Conservation (phyloP, 139 green algal species). For the Gonium pectorale region DNA sequence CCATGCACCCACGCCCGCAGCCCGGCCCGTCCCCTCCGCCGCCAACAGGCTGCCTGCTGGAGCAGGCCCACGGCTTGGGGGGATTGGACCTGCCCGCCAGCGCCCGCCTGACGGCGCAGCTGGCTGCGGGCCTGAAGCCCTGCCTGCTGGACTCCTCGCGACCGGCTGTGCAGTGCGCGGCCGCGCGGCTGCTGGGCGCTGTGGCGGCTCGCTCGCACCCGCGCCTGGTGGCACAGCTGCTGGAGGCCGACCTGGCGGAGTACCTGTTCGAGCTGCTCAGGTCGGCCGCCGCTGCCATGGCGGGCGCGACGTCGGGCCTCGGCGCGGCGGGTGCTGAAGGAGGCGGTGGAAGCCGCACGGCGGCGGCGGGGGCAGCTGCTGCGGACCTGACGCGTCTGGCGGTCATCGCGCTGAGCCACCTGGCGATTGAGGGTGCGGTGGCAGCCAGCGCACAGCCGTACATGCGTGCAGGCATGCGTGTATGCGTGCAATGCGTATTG, state of each 20-base stretch:
- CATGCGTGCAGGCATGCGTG: too few relatives aligned
- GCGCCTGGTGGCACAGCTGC: slow-evolving; percentile 11
- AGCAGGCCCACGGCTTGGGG: not conserved
- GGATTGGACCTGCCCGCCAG: slow-evolving; percentile 19
- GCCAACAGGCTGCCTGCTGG: not conserved
- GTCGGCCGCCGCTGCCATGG: not conserved
- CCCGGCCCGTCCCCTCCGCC: too few relatives aligned
- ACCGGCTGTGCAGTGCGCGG: not conserved
- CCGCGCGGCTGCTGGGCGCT: not conserved
- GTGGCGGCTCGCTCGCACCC: not conserved
- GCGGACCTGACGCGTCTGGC: not conserved
- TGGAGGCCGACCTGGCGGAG: not conserved
- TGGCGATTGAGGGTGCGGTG: slow-evolving; percentile 5
- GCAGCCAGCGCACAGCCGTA: too few relatives aligned
- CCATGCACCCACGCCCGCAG: too few relatives aligned
- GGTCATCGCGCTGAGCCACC: slow-evolving; percentile 16
- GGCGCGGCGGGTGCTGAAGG: not conserved
- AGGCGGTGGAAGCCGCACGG: not conserved
- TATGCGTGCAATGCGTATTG: too few relatives aligned
- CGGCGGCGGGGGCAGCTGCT: not conserved
- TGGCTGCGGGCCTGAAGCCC: slow-evolving; percentile 26
- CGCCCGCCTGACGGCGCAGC: not conserved
- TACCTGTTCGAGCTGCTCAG: slow-evolving; percentile 35
- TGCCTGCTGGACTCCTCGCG: slow-evolving; percentile 7
- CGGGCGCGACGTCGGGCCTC: not conserved